Percentiles rank a stretch among this genome's conserved stretches.
Conservation (phyloP, 768 basidiomycete species). For the Dacryopinax spathularia region DNA sequence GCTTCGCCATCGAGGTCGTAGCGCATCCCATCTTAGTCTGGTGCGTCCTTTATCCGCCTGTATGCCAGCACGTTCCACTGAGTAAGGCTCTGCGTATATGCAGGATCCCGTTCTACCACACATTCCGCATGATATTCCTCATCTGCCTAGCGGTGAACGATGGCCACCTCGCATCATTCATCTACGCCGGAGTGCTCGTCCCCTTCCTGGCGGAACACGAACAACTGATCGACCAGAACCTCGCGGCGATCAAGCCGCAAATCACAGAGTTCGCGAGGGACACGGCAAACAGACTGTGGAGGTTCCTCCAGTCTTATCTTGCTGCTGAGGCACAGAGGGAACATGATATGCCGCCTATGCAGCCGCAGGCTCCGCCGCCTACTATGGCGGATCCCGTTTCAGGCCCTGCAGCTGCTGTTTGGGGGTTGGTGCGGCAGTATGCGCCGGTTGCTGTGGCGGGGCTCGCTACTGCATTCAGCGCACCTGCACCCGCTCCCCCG, state of each 20-base stretch:
- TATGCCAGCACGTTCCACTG: conserved; percentile 6
- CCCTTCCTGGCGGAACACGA: conserved; percentile 79
- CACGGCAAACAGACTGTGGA: conserved; percentile 48
- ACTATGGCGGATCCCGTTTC: conserved; percentile 39
- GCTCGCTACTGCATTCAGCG: conserved; percentile 37
- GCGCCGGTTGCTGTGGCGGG: conserved; percentile 58
- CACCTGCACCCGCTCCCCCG: conserved; percentile 13
- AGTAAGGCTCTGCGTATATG: conserved; percentile 7
- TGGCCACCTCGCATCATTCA: conserved; percentile 71
- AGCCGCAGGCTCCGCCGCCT: conserved; percentile 24
- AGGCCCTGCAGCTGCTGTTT: conserved; percentile 51
- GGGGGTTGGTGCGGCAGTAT: conserved; percentile 62
- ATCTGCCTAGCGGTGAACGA: conserved; percentile 85
- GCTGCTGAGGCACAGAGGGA: conserved; percentile 4
- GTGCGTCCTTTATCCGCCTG: conserved; percentile 31
- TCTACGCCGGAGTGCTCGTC: conserved; percentile 65
- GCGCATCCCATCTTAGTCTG: conserved; percentile 81
- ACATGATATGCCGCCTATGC: not conserved
- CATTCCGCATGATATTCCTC: conserved; percentile 68
- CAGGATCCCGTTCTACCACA: conserved; percentile 83
- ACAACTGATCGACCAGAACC: conserved; percentile 63
- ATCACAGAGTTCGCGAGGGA: conserved; percentile 53
- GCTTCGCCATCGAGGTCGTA: conserved; percentile 67
- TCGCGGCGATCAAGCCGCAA: conserved; percentile 48
- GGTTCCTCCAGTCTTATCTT: conserved; percentile 8